phyloP scores from a whole-genome alignment of 2,329 filamentous ascomycete genomes.

The Cladophialophora psammophila region DNA sequence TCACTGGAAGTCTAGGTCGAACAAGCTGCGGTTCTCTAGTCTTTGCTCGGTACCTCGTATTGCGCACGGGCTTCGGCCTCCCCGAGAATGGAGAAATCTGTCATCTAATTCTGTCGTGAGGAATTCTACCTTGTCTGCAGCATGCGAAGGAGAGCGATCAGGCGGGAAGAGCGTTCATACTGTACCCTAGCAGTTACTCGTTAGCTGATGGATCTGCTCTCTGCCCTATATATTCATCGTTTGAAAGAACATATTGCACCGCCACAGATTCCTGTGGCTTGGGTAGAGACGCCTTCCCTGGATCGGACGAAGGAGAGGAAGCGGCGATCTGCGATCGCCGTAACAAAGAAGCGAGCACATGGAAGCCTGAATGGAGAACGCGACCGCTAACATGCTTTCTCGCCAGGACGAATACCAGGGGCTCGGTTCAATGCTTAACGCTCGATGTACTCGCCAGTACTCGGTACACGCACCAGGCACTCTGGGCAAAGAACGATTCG shows the following conservation, averaged over 20 bases:
- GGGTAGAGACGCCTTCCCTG: background rate
- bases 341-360: constrained; percentile 9
- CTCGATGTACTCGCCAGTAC: background rate
- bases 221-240: background rate
- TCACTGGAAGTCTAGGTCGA: background rate
- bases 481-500: background rate
- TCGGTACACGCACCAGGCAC: too few relatives aligned
- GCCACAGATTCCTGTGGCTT: background rate
- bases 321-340: constrained; percentile 14
- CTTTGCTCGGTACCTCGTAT: background rate
- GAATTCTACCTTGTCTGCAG: background rate
- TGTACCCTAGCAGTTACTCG: background rate
- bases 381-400: background rate
- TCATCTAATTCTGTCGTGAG: background rate
- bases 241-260: background rate
- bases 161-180: background rate
- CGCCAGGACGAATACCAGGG: background rate
- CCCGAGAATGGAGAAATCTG: background rate
- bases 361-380: background rate
- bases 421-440: background rate
- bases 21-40: background rate
- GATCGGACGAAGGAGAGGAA: background rate
- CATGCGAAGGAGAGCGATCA: background rate
- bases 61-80: background rate
- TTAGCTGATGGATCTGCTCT: background rate